Percentiles rank a stretch among this genome's conserved stretches.
Conservation (phyloP, 75 land plant genomes). For the Cryptomeria japonica region DNA sequence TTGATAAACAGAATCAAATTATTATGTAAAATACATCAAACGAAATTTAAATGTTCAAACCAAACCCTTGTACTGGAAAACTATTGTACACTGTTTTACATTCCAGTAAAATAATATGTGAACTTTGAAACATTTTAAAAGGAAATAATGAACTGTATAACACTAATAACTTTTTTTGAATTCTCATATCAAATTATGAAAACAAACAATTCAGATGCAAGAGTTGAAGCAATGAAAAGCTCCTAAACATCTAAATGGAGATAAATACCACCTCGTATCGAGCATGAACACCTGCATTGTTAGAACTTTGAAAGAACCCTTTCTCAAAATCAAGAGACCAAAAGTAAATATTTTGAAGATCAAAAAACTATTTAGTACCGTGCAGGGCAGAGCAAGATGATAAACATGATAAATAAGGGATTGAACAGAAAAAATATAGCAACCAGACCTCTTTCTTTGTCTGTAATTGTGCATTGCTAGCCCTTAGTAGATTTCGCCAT, state of each 20-base stretch:
- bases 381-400: not conserved
- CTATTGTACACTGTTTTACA: not conserved
- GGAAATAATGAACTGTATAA: not conserved
- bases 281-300: not conserved
- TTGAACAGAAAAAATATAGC: not conserved
- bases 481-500: slow-evolving; percentile 91
- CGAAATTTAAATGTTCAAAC: not conserved
- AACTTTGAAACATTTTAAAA: not conserved
- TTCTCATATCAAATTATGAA: not conserved
- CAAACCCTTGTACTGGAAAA: not conserved
- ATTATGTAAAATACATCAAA: not conserved
- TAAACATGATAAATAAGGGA: not conserved
- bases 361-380: not conserved
- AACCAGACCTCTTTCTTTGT: slow-evolving; percentile 54
- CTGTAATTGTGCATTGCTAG: slow-evolving; percentile 59
- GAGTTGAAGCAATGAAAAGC: not conserved
- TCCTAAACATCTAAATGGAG: not conserved
- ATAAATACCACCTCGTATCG: not conserved
- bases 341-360: not conserved
- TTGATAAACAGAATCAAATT: not conserved
- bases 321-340: not conserved
- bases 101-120: not conserved
- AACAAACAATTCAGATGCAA: not conserved
- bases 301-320: not conserved
- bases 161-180: not conserved